phyloP scores from a whole-genome alignment of 768 basidiomycete genomes.

The Lactifluus piperatus region DNA sequence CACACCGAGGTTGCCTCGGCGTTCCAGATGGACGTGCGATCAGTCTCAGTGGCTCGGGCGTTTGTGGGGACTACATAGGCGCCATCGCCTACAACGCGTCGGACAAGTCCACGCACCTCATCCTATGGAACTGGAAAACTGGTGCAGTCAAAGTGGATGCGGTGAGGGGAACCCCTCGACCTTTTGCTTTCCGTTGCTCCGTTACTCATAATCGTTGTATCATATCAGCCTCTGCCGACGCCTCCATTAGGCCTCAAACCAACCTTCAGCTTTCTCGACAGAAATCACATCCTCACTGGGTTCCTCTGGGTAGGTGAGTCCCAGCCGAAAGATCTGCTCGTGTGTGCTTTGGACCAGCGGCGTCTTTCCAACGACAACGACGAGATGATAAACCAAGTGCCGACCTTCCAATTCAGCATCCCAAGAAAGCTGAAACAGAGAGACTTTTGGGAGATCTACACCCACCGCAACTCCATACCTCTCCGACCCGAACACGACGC shows the following conservation, averaged over 20 bases:
- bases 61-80: neutral
- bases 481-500: neutral
- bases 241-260: neutral
- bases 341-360: neutral
- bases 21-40: neutral
- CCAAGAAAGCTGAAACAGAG: neutral
- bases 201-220: neutral
- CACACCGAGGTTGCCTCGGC: neutral
- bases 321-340: neutral
- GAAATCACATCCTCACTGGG: neutral
- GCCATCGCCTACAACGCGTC: neutral
- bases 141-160: neutral
- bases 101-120: neutral
- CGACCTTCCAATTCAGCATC: neutral
- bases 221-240: neutral
- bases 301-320: neutral
- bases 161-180: neutral
- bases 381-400: neutral
- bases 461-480: neutral
- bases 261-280: slow-evolving; percentile 1
- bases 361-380: neutral
- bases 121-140: slow-evolving; percentile 2
- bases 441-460: neutral
- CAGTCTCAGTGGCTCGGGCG: neutral
- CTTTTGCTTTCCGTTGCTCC: neutral